Evolutionary conservation across 495 filamentous ascomycete genomes (phyloP), one percentile per base, ranked within the genome.

Genomic region (Podospora conica): DNA sequence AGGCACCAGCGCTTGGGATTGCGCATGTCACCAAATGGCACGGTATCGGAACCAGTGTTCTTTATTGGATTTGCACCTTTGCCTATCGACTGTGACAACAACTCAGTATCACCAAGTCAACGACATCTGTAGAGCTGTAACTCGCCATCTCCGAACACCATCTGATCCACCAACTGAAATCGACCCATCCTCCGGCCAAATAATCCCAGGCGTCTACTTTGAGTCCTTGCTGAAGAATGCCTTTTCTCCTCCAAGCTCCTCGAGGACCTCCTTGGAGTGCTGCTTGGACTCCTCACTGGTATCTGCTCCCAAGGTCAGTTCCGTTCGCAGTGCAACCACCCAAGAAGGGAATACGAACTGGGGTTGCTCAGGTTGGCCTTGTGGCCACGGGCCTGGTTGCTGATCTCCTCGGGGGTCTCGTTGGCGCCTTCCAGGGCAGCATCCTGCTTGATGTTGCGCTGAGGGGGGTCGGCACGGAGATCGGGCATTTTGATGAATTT

Each of bases 361-460:
- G 65, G 65, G 15, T 67, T 67, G 55, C 60, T 58, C 53, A 67
- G 21, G 4, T 67, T 67, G 1, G 65, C 65, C 54, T 67, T 67
- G 61, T 63, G 61, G 9, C 61, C 53, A 6, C 61, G 61, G 7
- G 67, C 67, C 29, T 69, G 28, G 55, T 69, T 69, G 63, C 63
- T 65, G 21, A 65, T n/a, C 63, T 69, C 67, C 59, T 69, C 67
- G 1, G 63, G 53, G 11, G 63, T 27, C 18, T 65, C 27, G 22
- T 62, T 23, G 15, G 63, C 63, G 23, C 40, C 31, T 31, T 69
- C 67, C 3, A 53, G 67, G 20, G 67, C 67, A 11, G 67, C 67
- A 33, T 69, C 67, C 24, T 55, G 28, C 9, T 24, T 9, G 58
- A 65, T 69, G 67, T 69, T 54, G 33, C 67, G 67, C 58, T 65